Evolutionary conservation across 208 protist genomes (phyloP), one percentile per base, ranked within the genome.

Genomic region (Acanthamoeba culbertsoni): DNA sequence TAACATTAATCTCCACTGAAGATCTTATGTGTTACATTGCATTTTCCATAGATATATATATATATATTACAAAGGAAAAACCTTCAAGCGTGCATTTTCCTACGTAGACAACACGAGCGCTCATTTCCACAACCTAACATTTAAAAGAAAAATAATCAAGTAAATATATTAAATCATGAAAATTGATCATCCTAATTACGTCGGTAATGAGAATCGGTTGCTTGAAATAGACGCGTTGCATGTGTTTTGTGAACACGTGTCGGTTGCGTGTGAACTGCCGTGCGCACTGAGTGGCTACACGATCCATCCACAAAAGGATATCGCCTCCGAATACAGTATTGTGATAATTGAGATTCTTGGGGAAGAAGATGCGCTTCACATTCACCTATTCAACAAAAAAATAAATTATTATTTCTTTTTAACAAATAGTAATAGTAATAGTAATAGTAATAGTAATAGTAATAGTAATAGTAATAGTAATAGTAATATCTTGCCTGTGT

Each of bases 191-290:
- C n/a, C n/a, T n/a, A 48, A 1, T 40, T 62, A 88, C 79, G 37
- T 88, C 79, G 53, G 79, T 88, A 26, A 63, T 57, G 28, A 88
- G 79, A 26, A 88, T 53, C 6, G 79, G 79, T 16, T 88, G 79
- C 79, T 88, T 88, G 79, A 88, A 88, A 35, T 45, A 63, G 23
- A 88, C 53, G 28, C 79, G 79, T 35, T 88, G 51, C 79, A 88
- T 88, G 45, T 63, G 79, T n/a, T 88, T 88, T 3, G 79, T 88
- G 53, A 88, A 88, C 10, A 88, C 79, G 37, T 65, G 53, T n/a
- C 79, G 2, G 53, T 88, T 88, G n/a, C 79, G 45, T 1, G 79
- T 88, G 53, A 88, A 88, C 79, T 65, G 40, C 4, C 79, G 45
- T 31, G 51, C 79, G 53, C 79, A 88, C 37, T 88, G 79, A 4